Conservation (phyloP, 192 early-diverging fungal genomes). For the Rhizoclosmatium sp. region DNA sequence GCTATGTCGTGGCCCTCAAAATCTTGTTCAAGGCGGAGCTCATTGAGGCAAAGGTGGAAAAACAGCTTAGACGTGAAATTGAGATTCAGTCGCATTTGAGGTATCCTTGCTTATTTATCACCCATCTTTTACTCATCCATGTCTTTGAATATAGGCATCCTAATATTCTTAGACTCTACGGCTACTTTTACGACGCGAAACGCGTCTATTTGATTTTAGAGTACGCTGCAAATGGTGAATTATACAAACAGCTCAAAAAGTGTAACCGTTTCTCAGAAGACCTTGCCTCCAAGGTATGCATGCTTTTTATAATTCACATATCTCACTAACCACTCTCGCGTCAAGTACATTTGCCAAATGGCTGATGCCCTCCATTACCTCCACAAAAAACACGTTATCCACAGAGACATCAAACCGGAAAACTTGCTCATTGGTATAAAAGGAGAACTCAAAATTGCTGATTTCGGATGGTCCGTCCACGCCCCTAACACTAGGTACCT, state of each 20-base stretch:
- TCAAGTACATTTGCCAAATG: constrained; percentile 89
- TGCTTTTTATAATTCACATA: constrained; percentile 14
- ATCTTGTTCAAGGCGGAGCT: constrained; percentile 88
- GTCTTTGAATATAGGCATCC: constrained; percentile 66
- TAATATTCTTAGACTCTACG: constrained; percentile 93
- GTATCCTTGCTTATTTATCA: constrained; percentile 40
- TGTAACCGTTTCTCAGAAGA: constrained; percentile 76
- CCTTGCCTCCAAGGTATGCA: constrained; percentile 72
- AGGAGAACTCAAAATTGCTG: constrained; percentile 93
- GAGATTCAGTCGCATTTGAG: constrained; percentile 93
- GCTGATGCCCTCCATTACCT: constrained; percentile 84
- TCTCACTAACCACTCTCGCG: neutral
- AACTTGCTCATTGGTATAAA: constrained; percentile 87
- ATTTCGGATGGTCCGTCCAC: constrained; percentile 98
- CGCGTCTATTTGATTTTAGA: constrained; percentile 94
- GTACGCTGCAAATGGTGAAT: constrained; percentile 92
- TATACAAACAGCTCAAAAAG: constrained; percentile 85
- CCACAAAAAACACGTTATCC: constrained; percentile 91
- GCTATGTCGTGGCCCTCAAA: constrained; percentile 93
- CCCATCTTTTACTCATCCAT: constrained; percentile 8
- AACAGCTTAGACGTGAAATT: constrained; percentile 92
- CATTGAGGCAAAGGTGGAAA: constrained; percentile 75
- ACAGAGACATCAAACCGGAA: constrained; percentile 97
- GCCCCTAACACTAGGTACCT: constrained; percentile 67
- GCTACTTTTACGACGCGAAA: constrained; percentile 95